A percentile compares a stretch with the other conserved stretches of the same genome.
phyloP scores from a whole-genome alignment of 2,329 filamentous ascomycete genomes.

The Curvularia lunata region DNA sequence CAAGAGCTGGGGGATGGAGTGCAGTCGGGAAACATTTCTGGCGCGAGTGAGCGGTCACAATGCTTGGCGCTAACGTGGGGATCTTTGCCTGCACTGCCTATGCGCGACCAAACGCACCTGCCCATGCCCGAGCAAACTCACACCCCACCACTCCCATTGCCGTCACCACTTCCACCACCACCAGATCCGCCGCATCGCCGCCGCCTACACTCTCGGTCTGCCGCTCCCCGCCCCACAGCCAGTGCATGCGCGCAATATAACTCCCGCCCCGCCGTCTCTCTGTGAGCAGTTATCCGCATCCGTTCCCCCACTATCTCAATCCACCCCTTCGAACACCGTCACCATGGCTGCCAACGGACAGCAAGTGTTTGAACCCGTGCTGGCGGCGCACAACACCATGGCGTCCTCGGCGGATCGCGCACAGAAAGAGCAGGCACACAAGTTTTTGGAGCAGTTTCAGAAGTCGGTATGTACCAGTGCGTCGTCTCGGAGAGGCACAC shows the following conservation, averaged over 20 bases:
- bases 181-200: constrained; percentile 3
- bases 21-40: constrained; percentile 33
- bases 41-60: constrained; percentile 33
- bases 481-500: constrained; percentile 19
- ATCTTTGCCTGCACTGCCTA: constrained; percentile 36
- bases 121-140: constrained; percentile 30
- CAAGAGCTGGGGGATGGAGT: constrained; percentile 24
- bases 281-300: constrained; percentile 34
- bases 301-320: constrained; percentile 26
- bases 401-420: constrained; percentile 78
- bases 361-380: constrained; percentile 80
- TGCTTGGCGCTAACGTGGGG: constrained; percentile 34
- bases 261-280: constrained; percentile 35
- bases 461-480: constrained; percentile 77
- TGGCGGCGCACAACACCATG: constrained; percentile 91
- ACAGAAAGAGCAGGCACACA: constrained; percentile 87
- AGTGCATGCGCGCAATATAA: constrained; percentile 37
- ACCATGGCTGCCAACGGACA: constrained; percentile 73
- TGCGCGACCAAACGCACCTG: constrained; percentile 32
- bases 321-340: constrained; percentile 22
- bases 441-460: constrained; percentile 93
- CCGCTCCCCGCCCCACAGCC: constrained; percentile 4
- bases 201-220: constrained; percentile 8
- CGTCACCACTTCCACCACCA: constrained; percentile 14
- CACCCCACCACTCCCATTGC: constrained; percentile 9